These are phyloP conservation scores for Phytophthora pinifolia DNA, from an alignment of 352 stramenopile genomes.

Conservation along the genomic window DNA sequence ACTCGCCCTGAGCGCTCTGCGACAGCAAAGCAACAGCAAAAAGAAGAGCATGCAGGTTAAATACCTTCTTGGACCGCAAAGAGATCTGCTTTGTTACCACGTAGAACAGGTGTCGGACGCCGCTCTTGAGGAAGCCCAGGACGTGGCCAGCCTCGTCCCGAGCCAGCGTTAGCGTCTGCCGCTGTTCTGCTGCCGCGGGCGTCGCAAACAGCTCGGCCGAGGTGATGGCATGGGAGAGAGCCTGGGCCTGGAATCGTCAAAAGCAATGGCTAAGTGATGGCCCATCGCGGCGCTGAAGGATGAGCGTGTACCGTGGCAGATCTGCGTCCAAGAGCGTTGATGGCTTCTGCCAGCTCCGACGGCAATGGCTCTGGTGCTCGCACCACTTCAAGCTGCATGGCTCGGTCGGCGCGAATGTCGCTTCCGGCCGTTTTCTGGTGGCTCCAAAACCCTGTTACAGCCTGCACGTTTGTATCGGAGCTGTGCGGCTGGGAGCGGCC, in stretches of 20 bases:
- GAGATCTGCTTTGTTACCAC: no score
- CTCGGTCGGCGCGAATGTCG: slow-evolving; percentile 15
- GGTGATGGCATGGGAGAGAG: slow-evolving; percentile 64
- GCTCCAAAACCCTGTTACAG: neutral
- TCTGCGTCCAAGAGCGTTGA: slow-evolving; percentile 46
- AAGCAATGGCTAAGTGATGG: neutral
- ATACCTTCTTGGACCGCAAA: no score
- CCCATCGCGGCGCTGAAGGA: slow-evolving; percentile 8
- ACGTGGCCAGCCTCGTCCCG: slow-evolving; percentile 19
- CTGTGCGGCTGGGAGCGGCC: slow-evolving; percentile 6
- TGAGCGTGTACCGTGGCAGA: slow-evolving; percentile 46
- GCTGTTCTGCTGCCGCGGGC: slow-evolving; percentile 28
- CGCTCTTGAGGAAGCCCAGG: slow-evolving; percentile 66
- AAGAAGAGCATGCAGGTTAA: slow-evolving; percentile 1
- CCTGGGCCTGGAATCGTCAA: slow-evolving; percentile 48
- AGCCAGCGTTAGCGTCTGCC: slow-evolving; percentile 47
- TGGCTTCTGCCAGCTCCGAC: slow-evolving; percentile 17
- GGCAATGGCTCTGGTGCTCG: slow-evolving; percentile 26
- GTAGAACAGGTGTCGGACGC: slow-evolving; percentile 78
- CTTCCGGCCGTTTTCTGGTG: slow-evolving; percentile 15
- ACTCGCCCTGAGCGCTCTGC: slow-evolving; percentile 57
- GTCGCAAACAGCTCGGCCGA: slow-evolving; percentile 42
- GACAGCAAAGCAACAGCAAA: slow-evolving; percentile 13
- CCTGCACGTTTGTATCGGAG: slow-evolving; percentile 8
- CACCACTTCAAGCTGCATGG: slow-evolving; percentile 28